Base-by-base conservation (phyloP, 768 basidiomycete genomes). In the Serendipita sp. region DNA sequence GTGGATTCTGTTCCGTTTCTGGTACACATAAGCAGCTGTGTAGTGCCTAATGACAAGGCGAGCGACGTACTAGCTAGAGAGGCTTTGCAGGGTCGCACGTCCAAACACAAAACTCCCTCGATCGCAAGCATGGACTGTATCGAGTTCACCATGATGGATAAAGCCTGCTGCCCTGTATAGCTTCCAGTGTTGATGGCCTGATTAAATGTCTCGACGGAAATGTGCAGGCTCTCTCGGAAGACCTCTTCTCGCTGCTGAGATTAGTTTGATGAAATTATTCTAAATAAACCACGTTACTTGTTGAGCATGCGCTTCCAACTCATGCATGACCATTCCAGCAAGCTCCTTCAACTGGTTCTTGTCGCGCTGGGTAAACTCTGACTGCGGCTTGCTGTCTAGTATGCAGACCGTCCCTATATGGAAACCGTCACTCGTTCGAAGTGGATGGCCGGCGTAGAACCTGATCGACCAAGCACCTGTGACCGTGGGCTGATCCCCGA, bases 271-370 rank as follows among this genome's bases (percentile, higher is more conserved):
- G 16, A 24, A 26, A 61, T 17, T 31, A 17, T 41, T 28, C 13
- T 31, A 13, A n/a, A 50, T 26, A 14, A 14, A 14, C 14, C 34
- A 38, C 34, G 34, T 48, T 62, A 88, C 88, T 78, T 96, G 95
- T 72, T 96, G 93, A 64, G 86, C 77, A 92, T 92, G 96, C 1
- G 96, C 75, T 70, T 96, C 94, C 84, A 97, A 83, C 72, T 97
- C 94, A 38, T 94, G 82, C 86, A 96, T 90, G 17, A 86, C 85
- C 62, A 97, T 85, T 1, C 89, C 75, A 63, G 94, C 93, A 69
- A 96, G 96, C 72, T 96, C 94, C 71, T 95, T 95, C 65, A 97
- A 76, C 2, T 90, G 90, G 75, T 95, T 88, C 51, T 92, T 76
- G 68, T 93, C 90, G 48, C 93, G 77, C 7, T 93, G 91, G 7